phyloP scores from a whole-genome alignment of 1,284 basidiomycete species.

The Spongiforma sp. region DNA sequence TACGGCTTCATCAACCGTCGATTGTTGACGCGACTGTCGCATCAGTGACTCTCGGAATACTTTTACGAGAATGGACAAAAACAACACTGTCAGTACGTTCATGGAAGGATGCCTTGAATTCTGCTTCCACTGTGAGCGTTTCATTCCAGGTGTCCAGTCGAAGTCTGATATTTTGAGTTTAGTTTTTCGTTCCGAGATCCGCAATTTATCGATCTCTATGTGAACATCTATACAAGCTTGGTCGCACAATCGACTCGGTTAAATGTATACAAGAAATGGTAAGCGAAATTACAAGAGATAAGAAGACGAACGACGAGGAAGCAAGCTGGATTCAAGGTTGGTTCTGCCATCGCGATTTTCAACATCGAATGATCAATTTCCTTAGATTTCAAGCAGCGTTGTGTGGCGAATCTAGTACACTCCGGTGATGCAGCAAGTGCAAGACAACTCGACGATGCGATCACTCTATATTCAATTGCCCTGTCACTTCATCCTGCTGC shows the following conservation, averaged over 20 bases:
- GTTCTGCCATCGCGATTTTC: background rate
- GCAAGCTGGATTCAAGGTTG: background rate
- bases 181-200: background rate
- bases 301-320: background rate
- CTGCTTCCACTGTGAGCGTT: background rate
- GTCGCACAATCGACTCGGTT: background rate
- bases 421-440: background rate
- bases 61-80: conserved; percentile 4
- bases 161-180: background rate
- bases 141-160: rapidly evolving
- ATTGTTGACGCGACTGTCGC: background rate
- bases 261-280: background rate
- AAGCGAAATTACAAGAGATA: background rate
- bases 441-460: background rate
- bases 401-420: background rate
- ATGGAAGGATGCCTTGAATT: background rate
- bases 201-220: background rate
- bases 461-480: background rate
- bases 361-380: no score
- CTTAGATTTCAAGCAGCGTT: background rate
- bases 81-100: background rate
- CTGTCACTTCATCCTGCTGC: background rate
- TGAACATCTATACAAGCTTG: background rate
- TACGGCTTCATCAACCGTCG: background rate
- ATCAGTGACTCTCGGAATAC: rapidly evolving